Evolutionary conservation across 1,284 basidiomycete species (phyloP), one percentile per base, ranked within the genome.

Genomic region (Cutaneotrichosporon cutaneum): DNA sequence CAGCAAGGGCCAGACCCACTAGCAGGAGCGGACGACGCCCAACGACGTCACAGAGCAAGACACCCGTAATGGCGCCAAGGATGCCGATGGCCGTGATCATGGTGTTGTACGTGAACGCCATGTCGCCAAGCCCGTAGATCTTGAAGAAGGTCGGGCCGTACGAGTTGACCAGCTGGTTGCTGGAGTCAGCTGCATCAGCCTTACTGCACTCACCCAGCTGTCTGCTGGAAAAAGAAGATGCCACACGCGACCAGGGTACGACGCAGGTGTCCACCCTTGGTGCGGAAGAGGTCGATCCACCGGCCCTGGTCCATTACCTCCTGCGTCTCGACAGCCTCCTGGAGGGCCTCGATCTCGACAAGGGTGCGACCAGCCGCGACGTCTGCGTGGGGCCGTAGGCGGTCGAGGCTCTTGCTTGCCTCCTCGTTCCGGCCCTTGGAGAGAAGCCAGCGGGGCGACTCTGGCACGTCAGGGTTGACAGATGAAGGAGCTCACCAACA

Each of bases 381-480:
- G 33, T 68, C 70, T 10, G 39, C 24, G 18, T 56, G 42, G 6
- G 53, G 60, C 13, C 70, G 58, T 5, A 72, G 54, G n/a, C 61
- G 33, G 26, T 62, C 55, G 26, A 72, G 63, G 24, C 45, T 52
- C 22, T 61, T 55, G n/a, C 70, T 36, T 21, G 69, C 69, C 6
- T 48, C 42, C 7, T 58, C 67, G 4, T 58, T 54, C 7, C 55
- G 24, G 2, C 68, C 68, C 24, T 67, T 50, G 6, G 14, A 21
- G 5, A 71, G 48, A 30, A 71, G 64, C 68, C 66, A 71, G 16
- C 70, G 64, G 1, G 70, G 70, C 4, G 70, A 71, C 47, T 71
- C 30, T 30, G 30, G n/a, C 30, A 4, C 30, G 9, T 30, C 30
- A 30, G 30, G 5, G 30, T 9, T 4, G 30, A 30, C 30, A 9